Base-by-base conservation (phyloP, 768 basidiomycete species). In the Lactarius quietus region DNA sequence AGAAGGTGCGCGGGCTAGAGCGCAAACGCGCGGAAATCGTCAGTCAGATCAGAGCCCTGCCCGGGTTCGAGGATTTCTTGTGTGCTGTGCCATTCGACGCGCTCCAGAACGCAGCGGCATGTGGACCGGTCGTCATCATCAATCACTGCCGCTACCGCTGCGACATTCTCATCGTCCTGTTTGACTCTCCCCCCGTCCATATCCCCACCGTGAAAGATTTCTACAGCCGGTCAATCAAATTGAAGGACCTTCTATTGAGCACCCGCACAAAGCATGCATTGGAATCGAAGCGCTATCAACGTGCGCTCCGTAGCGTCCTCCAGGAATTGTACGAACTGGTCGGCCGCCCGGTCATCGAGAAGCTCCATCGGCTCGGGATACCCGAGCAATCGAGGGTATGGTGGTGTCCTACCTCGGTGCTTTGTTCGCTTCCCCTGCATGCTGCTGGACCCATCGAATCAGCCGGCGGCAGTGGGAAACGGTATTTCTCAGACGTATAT, bases 321-420 rank as follows among this genome's bases (percentile, higher is more conserved):
- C 28, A 38, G 14, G 59, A 60, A 36, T 39, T 69, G 18, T 57
- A 63, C 54, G 63, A 57, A 48, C 48, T 51, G 31, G 51, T 67
- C 15, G 66, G 56, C 3, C 35, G 51, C 20, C 65, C 65, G 20
- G 59, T 63, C 6, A 52, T 63, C 6, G 57, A 45, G 29, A 55
- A 31, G 6, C 41, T 62, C 1, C 41, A 33, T 14, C 28, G 43
- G 10, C 66, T 66, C 12, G 41, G n/a, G 53, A 59, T 62, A 48
- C 38, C 45, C n/a, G 60, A 66, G n/a, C 59, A 56, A 53, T 59
- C 57, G 18, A 36, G 55, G 15, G 63, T 69, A 10, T 68, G 66
- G 65, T 69, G 68, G 68, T 69, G 66, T 39, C 58, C 66, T 23
- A 68, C 68, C 6, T 68, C 67, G 3, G 56, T 45, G 2, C 28